phyloP scores from a whole-genome alignment of 2,329 filamentous ascomycete genomes.

The Albifimbria verrucaria region DNA sequence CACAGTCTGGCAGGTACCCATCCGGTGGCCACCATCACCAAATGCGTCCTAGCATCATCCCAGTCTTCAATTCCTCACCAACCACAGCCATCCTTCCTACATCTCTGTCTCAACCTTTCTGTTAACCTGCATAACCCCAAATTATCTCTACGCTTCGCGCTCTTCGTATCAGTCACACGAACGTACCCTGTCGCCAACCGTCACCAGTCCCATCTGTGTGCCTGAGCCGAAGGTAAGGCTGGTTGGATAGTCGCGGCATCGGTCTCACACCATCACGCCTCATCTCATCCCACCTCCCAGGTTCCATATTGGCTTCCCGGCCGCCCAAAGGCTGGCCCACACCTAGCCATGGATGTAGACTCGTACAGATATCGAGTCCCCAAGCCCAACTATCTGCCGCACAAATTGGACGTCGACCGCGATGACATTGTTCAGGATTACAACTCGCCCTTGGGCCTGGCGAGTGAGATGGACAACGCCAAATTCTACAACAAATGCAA shows the following conservation, averaged over 20 bases:
- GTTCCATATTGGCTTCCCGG: no score
- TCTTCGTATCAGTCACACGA: not conserved
- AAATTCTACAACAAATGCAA: constrained; percentile 57
- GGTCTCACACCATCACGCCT: no score
- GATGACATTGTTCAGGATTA: constrained; percentile 53
- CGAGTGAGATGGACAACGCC: constrained; percentile 53
- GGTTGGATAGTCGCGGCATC: no score
- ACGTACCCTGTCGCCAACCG: not conserved
- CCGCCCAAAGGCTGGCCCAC: not conserved
- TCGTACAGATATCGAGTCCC: constrained; percentile 52
- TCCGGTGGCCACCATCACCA: not conserved
- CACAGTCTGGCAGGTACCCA: not conserved
- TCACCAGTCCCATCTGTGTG: no score
- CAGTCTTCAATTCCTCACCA: not conserved
- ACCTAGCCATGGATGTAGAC: constrained; percentile 33
- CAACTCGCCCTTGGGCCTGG: constrained; percentile 44
- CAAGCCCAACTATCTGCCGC: constrained; percentile 59
- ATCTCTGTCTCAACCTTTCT: no score
- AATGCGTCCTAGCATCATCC: not conserved
- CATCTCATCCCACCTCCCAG: no score
- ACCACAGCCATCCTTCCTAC: not conserved
- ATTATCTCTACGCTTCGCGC: not conserved
- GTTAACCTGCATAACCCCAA: no score
- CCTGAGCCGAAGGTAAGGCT: no score
- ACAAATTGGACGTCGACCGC: constrained; percentile 48